phyloP scores from a whole-genome alignment of 768 basidiomycete species.

The Nidularia pulvinata region DNA sequence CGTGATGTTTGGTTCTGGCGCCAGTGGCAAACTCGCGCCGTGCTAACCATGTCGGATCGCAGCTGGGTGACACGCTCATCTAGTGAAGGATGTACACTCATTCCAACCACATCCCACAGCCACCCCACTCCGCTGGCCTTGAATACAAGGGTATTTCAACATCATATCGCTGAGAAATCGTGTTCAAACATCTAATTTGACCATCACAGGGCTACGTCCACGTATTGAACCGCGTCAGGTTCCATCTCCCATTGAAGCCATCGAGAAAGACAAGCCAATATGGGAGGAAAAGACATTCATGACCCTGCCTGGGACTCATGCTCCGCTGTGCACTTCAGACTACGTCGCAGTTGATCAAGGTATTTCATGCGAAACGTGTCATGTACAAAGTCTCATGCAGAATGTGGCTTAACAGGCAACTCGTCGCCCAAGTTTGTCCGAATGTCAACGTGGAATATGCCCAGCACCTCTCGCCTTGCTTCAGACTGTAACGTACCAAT shows the following conservation, averaged over 20 bases:
- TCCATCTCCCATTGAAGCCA: slow-evolving; percentile 84
- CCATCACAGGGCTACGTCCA: slow-evolving; percentile 62
- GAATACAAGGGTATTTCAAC: slow-evolving; percentile 39
- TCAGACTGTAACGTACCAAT: slow-evolving; percentile 85
- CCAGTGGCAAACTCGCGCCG: too few relatives aligned
- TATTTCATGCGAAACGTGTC: slow-evolving; percentile 9
- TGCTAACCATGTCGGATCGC: too few relatives aligned
- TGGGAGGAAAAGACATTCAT: slow-evolving; percentile 75
- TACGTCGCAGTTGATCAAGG: slow-evolving; percentile 93
- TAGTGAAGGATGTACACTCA: slow-evolving; percentile 34
- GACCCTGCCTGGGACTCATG: slow-evolving; percentile 55
- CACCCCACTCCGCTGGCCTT: slow-evolving; percentile 67
- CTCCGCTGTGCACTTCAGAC: slow-evolving; percentile 86
- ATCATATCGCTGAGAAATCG: background rate
- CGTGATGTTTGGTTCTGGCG: too few relatives aligned
- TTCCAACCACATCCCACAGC: slow-evolving; percentile 61
- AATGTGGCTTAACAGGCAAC: slow-evolving; percentile 54
- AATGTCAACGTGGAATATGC: slow-evolving; percentile 88
- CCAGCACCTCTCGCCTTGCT: slow-evolving; percentile 76
- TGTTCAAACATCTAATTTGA: background rate
- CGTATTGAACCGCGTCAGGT: slow-evolving; percentile 89
- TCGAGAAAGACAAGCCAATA: slow-evolving; percentile 76
- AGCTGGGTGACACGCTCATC: too few relatives aligned
- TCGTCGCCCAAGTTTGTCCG: slow-evolving; percentile 91
- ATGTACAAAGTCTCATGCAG: background rate